Evolutionary conservation across 306 rosid genomes (phyloP).

Genomic region (Rubus idaeus): DNA sequence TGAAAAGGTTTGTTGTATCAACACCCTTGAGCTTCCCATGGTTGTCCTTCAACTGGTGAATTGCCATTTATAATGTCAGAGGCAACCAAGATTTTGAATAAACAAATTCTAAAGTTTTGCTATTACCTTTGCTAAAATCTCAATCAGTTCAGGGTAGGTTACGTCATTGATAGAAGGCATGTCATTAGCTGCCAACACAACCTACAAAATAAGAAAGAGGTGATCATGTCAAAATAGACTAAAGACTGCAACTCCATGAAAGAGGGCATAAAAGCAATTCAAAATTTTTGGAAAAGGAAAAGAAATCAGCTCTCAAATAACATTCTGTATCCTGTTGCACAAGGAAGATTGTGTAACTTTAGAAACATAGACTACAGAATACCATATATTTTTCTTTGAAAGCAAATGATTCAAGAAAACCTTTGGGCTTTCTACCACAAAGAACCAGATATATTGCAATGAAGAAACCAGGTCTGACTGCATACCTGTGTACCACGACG

Average conservation of each 20-base stretch:
- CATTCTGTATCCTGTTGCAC: neutral
- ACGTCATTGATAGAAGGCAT: conserved; percentile 93
- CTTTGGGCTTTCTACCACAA: conserved; percentile 7
- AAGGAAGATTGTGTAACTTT: neutral
- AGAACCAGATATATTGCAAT: conserved; percentile 6
- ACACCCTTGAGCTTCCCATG: conserved; percentile 65
- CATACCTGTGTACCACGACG: conserved; percentile 85
- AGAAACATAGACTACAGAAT: neutral
- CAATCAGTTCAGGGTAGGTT: conserved; percentile 75
- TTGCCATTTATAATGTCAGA: conserved; percentile 25
- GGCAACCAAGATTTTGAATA: conserved; percentile 28
- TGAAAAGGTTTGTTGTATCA: conserved; percentile 66
- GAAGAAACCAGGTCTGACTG: conserved; percentile 19
- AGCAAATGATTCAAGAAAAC: neutral
- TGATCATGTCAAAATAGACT: conserved; percentile 21
- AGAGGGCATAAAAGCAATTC: neutral
- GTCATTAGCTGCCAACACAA: conserved; percentile 94
- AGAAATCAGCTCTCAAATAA: conserved; percentile 14
- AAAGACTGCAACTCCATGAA: conserved; percentile 17
- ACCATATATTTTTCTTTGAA: neutral
- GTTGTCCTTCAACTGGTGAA: conserved; percentile 78
- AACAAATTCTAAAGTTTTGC: neutral
- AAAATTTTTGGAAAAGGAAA: conserved; percentile 2
- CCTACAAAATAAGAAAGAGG: conserved; percentile 47
- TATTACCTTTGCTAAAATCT: conserved; percentile 71